Percentiles rank a stretch among this genome's conserved stretches.
Conservation (phyloP, 192 early-diverging fungal species). For the Ramicandelaber brevisporus region DNA sequence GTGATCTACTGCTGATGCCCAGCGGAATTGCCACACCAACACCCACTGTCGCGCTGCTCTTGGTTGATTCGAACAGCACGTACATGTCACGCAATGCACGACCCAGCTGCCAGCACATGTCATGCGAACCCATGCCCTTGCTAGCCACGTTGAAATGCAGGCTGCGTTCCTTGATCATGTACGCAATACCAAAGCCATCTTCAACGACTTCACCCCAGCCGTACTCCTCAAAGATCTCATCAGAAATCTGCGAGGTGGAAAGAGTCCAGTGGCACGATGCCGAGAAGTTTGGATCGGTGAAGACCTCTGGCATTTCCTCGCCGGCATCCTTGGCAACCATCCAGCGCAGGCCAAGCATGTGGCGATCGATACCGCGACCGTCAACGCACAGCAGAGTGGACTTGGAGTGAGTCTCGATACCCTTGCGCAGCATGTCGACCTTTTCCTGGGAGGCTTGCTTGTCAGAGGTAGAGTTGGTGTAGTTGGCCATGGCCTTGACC, state of each 20-base stretch:
- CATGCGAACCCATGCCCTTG: constrained; percentile 15
- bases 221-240: constrained; percentile 19
- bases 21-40: too few relatives aligned
- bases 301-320: constrained; percentile 14
- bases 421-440: constrained; percentile 17
- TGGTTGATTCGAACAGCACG: constrained; percentile 19
- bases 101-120: constrained; percentile 25
- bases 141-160: constrained; percentile 21
- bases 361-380: constrained; percentile 39
- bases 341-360: constrained; percentile 35
- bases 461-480: constrained; percentile 18
- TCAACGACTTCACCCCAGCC: constrained; percentile 31
- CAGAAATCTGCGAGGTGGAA: constrained; percentile 31
- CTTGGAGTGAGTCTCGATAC: constrained; percentile 16
- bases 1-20: too few relatives aligned
- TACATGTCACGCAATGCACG: constrained; percentile 48
- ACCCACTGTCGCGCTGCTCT: too few relatives aligned
- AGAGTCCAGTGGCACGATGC: constrained; percentile 31
- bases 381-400: constrained; percentile 28
- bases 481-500: constrained; percentile 21
- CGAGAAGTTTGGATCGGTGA: constrained; percentile 25
- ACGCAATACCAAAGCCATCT: constrained; percentile 26
- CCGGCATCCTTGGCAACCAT: constrained; percentile 13
- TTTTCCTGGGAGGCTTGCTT: constrained; percentile 15
- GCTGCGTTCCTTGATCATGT: constrained; percentile 17